Evolutionary conservation across 805 yeast species (phyloP).

Genomic region (Lachancea nothofagi): DNA sequence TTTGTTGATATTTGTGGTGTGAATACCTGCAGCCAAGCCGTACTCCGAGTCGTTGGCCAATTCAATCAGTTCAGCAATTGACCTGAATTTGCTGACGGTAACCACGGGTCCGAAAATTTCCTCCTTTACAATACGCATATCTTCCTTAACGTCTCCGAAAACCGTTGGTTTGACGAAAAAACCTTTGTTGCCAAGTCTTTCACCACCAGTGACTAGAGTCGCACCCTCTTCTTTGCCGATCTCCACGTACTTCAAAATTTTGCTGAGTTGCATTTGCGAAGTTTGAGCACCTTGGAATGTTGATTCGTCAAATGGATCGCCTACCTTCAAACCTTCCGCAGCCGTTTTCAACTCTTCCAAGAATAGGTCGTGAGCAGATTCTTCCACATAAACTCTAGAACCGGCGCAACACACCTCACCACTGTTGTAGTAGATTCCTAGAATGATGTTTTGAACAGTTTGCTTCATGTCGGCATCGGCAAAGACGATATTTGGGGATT

Average conservation of each 20-base stretch:
- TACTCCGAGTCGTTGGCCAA: slow-evolving; percentile 76
- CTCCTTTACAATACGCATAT: slow-evolving; percentile 65
- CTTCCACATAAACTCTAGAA: slow-evolving; percentile 86
- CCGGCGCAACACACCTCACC: slow-evolving; percentile 98
- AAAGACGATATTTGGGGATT: slow-evolving; percentile 86
- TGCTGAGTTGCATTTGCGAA: slow-evolving; percentile 69
- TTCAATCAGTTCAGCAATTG: slow-evolving; percentile 73
- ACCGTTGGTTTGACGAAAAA: slow-evolving; percentile 69
- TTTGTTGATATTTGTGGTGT: slow-evolving; percentile 67
- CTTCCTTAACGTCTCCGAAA: slow-evolving; percentile 62
- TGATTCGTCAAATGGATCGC: slow-evolving; percentile 76
- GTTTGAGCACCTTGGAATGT: slow-evolving; percentile 92
- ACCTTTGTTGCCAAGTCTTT: slow-evolving; percentile 54
- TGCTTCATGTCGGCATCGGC: slow-evolving; percentile 76
- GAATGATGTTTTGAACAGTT: slow-evolving; percentile 68
- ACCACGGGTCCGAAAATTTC: slow-evolving; percentile 93
- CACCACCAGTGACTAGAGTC: slow-evolving; percentile 65
- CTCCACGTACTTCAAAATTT: slow-evolving; percentile 71
- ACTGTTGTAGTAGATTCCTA: slow-evolving; percentile 86
- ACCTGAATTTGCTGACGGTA: slow-evolving; percentile 71
- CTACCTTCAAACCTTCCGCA: slow-evolving; percentile 57
- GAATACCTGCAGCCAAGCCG: slow-evolving; percentile 90
- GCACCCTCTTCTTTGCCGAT: slow-evolving; percentile 84
- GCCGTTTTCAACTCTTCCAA: slow-evolving; percentile 51
- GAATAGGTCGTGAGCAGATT: slow-evolving; percentile 72